Conservation (phyloP, 345 rosid species). For the Eucalyptus sp. region DNA sequence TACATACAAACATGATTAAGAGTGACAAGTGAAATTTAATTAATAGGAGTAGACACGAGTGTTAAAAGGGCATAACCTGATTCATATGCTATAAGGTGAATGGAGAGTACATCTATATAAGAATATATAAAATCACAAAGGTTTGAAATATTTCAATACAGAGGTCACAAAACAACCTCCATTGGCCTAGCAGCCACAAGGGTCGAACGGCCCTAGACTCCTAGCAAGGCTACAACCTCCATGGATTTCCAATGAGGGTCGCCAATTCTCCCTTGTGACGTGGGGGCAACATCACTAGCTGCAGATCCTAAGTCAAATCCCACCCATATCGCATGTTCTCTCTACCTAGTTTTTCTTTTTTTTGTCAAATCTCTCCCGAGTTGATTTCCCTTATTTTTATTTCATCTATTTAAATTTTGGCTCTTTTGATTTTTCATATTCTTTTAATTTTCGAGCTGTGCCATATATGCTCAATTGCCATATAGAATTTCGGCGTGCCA, state of each 20-base stretch:
- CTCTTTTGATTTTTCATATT: neutral
- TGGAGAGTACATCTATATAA: no score
- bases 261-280: fast-evolving
- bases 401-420: neutral
- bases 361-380: neutral
- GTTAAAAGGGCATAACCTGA: no score
- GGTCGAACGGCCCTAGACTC: neutral
- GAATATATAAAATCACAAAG: no score
- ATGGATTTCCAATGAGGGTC: neutral
- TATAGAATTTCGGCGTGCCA: neutral
- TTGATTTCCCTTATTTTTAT: neutral
- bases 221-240: no score
- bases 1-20: no score
- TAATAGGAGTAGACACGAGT: no score
- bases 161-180: neutral
- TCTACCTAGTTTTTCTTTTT: neutral
- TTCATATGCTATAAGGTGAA: no score
- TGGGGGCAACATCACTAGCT: neutral
- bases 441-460: neutral
- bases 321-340: neutral
- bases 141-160: no score
- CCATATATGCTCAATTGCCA: neutral
- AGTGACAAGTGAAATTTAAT: no score
- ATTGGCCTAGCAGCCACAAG: neutral
- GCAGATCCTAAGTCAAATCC: neutral